Evolutionary conservation across 768 basidiomycete genomes (phyloP).

Genomic region (Holtermanniella nyarrowii): DNA sequence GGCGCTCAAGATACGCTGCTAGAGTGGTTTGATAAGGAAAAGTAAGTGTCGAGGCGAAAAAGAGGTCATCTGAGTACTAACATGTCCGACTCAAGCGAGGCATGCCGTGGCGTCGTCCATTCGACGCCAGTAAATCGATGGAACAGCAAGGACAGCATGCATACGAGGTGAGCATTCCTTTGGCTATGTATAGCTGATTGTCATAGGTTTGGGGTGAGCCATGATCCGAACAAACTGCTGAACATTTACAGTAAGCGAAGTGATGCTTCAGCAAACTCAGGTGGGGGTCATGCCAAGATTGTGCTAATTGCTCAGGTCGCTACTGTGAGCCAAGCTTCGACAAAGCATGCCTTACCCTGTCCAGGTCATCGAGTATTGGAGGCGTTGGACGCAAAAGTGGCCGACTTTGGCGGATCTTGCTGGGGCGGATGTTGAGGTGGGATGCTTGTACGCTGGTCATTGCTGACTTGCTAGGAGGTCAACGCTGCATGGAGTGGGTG

Average conservation of each 20-base stretch:
- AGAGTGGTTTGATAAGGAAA: conserved; percentile 62
- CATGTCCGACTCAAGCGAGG: conserved; percentile 48
- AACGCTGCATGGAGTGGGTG: conserved; percentile 68
- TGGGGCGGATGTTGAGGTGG: conserved; percentile 37
- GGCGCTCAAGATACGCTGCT: conserved; percentile 30
- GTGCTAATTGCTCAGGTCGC: neutral
- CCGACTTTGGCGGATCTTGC: conserved; percentile 70
- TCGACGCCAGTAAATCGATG: conserved; percentile 44
- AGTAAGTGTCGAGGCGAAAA: conserved; percentile 27
- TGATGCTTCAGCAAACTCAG: conserved; percentile 96
- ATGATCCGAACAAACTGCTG: neutral
- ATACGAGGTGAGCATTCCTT: conserved; percentile 59
- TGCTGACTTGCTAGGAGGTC: conserved; percentile 49
- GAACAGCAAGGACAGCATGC: conserved; percentile 71
- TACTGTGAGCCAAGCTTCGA: conserved; percentile 13
- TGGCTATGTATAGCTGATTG: neutral
- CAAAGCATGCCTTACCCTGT: neutral
- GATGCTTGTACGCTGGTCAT: neutral
- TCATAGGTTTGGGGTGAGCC: conserved; percentile 3
- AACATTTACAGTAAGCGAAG: conserved; percentile 47
- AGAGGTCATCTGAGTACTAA: neutral
- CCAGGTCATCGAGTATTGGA: conserved; percentile 81
- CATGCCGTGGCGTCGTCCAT: conserved; percentile 85
- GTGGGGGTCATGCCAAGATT: too few species aligned
- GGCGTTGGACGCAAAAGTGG: conserved; percentile 74